A percentile compares a stretch with the other conserved stretches of the same genome.
These are phyloP conservation scores for Thraustochytrium sp. DNA, from an alignment of 352 stramenopile genomes.

Conservation along the genomic window DNA sequence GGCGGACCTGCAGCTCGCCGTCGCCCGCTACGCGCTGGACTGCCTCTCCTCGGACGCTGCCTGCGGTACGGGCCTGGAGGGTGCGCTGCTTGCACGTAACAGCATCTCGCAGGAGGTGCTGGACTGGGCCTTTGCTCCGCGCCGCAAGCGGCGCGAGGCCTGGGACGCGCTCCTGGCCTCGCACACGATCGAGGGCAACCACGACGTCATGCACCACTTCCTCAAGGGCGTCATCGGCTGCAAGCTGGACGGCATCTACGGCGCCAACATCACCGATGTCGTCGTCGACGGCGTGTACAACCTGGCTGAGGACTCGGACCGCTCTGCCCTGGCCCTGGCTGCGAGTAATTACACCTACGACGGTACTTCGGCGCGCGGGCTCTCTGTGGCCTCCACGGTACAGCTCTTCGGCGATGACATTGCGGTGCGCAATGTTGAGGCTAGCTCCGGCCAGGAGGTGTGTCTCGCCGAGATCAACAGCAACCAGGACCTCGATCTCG, in stretches of 20 bases:
- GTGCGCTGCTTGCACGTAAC: neutral
- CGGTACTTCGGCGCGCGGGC: neutral
- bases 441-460: too few species aligned
- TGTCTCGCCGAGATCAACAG: too few species aligned
- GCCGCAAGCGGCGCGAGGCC: neutral
- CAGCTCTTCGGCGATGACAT: too few species aligned
- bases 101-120: neutral
- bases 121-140: neutral
- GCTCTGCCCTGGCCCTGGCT: neutral
- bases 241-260: neutral
- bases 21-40: neutral
- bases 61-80: neutral
- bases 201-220: slow-evolving; percentile 17
- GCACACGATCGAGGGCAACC: neutral
- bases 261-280: neutral
- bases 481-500: too few species aligned
- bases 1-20: neutral
- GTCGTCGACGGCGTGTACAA: neutral
- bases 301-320: neutral
- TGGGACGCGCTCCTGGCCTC: neutral
- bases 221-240: slow-evolving; percentile 29
- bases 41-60: neutral
- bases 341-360: neutral
- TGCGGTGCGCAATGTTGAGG: too few species aligned
- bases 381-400: neutral